Conservation (phyloP, 2,329 filamentous ascomycete species). For the Aspergillus clavatus region DNA sequence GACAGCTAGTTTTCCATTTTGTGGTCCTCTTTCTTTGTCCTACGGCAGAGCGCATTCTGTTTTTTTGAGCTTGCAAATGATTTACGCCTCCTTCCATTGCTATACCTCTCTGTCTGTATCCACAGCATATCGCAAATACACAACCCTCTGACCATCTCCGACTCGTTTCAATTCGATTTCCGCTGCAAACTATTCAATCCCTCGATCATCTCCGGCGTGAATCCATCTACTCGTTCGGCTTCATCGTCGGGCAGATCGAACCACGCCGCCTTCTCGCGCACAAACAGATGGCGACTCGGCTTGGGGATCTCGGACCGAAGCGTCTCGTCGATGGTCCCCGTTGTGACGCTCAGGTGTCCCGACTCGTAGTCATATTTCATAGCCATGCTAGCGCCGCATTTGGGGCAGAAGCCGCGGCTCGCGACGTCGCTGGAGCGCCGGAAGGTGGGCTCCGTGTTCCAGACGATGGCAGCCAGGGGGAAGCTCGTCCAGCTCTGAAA, state of each 20-base stretch:
- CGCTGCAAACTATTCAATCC: not conserved
- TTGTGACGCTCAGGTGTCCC: conserved; percentile 31
- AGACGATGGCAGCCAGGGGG: conserved; percentile 30
- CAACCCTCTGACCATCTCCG: not conserved
- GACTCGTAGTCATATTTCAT: conserved; percentile 32
- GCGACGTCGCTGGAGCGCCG: conserved; percentile 39
- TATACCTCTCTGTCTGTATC: not conserved
- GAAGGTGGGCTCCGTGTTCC: conserved; percentile 25
- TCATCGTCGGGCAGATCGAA: conserved; percentile 37
- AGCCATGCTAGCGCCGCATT: conserved; percentile 45
- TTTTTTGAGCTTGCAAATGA: too few species aligned
- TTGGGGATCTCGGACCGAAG: conserved; percentile 20
- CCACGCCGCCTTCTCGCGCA: conserved; percentile 40
- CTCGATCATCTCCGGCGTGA: conserved; percentile 15
- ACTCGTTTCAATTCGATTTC: not conserved
- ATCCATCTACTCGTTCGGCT: conserved; percentile 17
- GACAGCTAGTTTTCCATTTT: conserved; percentile 12
- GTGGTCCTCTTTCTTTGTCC: not conserved
- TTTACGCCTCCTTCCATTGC: too few species aligned
- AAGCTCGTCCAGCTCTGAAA: conserved; percentile 44
- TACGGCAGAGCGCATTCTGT: not conserved
- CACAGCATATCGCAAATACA: not conserved
- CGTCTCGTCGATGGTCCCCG: conserved; percentile 41
- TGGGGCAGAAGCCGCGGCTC: conserved; percentile 44
- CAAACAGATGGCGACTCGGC: conserved; percentile 40